A percentile compares a stretch with the other conserved stretches of the same genome.
phyloP scores from a whole-genome alignment of 768 basidiomycete genomes.

The Trametes cinnabarina region DNA sequence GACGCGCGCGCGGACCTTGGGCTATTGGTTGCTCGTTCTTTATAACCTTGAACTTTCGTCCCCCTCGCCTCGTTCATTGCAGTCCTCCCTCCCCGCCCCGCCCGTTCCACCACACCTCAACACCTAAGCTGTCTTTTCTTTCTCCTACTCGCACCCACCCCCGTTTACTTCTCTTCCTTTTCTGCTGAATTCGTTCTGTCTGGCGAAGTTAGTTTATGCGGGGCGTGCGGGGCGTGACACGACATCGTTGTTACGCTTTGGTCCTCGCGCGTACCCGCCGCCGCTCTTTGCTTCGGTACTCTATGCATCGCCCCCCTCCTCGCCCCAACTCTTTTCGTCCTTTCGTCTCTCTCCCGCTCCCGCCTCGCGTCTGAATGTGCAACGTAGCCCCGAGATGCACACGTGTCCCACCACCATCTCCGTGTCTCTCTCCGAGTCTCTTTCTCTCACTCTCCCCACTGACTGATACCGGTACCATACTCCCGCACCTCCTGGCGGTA shows the following conservation, averaged over 20 bases:
- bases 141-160: not conserved
- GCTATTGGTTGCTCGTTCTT: constrained; percentile 65
- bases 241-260: too few relatives aligned
- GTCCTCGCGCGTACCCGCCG: not conserved
- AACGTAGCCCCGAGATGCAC: not conserved
- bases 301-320: constrained; percentile 7
- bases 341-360: not conserved
- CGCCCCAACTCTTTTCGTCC: not conserved
- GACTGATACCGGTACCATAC: constrained; percentile 25
- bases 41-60: constrained; percentile 43
- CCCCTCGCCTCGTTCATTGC: constrained; percentile 14
- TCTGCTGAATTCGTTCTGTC: not conserved
- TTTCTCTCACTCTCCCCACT: too few relatives aligned
- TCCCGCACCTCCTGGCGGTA: constrained; percentile 1
- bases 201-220: constrained; percentile 2
- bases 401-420: not conserved
- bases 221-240: not conserved
- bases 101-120: not conserved
- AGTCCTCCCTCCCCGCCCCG: constrained; percentile 28
- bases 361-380: not conserved
- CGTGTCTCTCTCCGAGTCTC: not conserved
- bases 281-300: constrained; percentile 16
- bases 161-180: not conserved
- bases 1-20: constrained; percentile 39
- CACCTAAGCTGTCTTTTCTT: not conserved